Evolutionary conservation across 208 protist genomes (phyloP).

Genomic region (Crithidia acanthocephali): DNA sequence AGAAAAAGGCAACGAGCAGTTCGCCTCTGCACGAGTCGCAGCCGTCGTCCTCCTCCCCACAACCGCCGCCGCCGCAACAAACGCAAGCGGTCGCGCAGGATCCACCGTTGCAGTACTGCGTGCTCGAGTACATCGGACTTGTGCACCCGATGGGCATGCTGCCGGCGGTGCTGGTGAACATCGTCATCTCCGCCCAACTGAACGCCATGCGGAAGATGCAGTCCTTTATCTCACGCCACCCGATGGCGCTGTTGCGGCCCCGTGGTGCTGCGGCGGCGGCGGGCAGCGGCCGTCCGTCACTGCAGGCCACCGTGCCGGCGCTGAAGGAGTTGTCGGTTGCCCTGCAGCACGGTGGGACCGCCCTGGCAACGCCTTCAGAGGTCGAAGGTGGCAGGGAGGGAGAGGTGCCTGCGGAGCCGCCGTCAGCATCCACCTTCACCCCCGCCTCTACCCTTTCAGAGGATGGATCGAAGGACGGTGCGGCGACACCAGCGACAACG

Average conservation of each 20-base stretch:
- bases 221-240: conserved; percentile 47
- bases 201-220: conserved; percentile 51
- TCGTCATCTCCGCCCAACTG: conserved; percentile 68
- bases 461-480: not conserved
- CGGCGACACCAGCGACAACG: too few species aligned
- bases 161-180: conserved; percentile 63
- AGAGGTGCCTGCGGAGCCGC: not conserved
- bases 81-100: not conserved
- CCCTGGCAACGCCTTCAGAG: too few species aligned
- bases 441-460: not conserved
- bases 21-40: too few species aligned
- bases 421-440: too few species aligned
- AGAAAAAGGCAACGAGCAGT: not conserved
- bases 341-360: too few species aligned
- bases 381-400: not conserved
- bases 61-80: not conserved
- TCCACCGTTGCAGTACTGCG: conserved; percentile 37
- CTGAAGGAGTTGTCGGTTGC: conserved; percentile 12
- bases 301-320: conserved; percentile 16
- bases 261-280: not conserved
- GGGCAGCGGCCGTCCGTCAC: not conserved
- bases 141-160: conserved; percentile 82
- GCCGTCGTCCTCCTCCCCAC: not conserved
- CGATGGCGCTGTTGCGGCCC: conserved; percentile 31
- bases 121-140: conserved; percentile 71